Evolutionary conservation across 2,329 filamentous ascomycete species (phyloP).

Genomic region (Pleurostoma richardsiae): DNA sequence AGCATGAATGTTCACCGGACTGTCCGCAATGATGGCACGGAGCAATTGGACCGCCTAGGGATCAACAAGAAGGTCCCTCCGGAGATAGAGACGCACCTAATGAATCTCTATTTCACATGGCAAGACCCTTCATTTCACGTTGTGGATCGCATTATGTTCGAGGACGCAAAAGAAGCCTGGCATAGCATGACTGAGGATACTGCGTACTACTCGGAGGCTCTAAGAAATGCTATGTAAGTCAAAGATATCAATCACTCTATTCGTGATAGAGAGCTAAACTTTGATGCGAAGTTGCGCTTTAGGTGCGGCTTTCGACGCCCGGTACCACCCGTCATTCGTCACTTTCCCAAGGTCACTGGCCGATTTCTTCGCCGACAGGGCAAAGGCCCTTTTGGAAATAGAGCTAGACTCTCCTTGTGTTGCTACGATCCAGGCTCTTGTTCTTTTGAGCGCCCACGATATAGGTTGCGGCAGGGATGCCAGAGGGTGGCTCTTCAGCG

Average conservation of each 20-base stretch:
- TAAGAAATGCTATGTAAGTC: constrained; percentile 11
- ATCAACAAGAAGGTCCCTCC: constrained; percentile 32
- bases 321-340: constrained; percentile 16
- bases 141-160: constrained; percentile 31
- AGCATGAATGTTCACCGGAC: constrained; percentile 30
- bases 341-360: constrained; percentile 11
- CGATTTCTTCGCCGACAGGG: constrained; percentile 33
- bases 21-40: constrained; percentile 23
- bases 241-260: neutral
- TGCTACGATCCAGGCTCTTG: constrained; percentile 38
- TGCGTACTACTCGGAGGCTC: constrained; percentile 10
- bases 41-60: constrained; percentile 16
- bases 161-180: constrained; percentile 6
- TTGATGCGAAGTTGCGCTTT: constrained; percentile 5
- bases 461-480: constrained; percentile 36
- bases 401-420: constrained; percentile 39
- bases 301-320: constrained; percentile 25
- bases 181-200: constrained; percentile 3
- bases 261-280: too few relatives aligned
- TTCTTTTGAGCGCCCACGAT: constrained; percentile 38
- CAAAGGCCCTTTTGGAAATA: constrained; percentile 36
- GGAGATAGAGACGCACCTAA: constrained; percentile 34
- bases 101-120: constrained; percentile 41
- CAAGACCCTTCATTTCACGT: constrained; percentile 39
- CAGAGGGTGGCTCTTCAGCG: constrained; percentile 25